phyloP scores from a whole-genome alignment of 768 basidiomycete genomes.

The Trametes sanguinea region DNA sequence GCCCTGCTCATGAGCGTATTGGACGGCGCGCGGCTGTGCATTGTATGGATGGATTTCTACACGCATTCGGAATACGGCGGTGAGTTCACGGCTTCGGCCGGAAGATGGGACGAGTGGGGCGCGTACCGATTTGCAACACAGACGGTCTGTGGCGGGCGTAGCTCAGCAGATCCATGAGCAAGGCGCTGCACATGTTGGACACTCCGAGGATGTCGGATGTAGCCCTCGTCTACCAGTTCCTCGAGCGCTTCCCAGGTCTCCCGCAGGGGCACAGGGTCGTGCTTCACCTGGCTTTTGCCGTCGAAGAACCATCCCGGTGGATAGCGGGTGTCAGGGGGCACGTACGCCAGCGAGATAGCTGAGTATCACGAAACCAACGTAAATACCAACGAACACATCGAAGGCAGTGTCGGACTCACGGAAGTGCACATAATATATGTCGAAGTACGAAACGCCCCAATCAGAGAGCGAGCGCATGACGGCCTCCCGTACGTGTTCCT shows the following conservation, averaged over 20 bases:
- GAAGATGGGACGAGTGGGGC: not conserved
- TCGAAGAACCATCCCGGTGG: conserved; percentile 45
- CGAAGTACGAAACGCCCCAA: conserved; percentile 43
- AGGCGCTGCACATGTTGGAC: conserved; percentile 37
- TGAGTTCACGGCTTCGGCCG: not conserved
- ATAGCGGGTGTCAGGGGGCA: conserved; percentile 39
- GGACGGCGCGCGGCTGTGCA: conserved; percentile 33
- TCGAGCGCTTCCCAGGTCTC: conserved; percentile 49
- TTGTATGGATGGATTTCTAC: conserved; percentile 41
- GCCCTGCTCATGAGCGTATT: conserved; percentile 29
- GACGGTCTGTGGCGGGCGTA: conserved; percentile 41
- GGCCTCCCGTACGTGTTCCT: conserved; percentile 36
- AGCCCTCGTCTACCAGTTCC: conserved; percentile 37
- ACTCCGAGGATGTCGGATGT: conserved; percentile 44
- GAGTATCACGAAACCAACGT: conserved; percentile 27
- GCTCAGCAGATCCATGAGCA: conserved; percentile 40
- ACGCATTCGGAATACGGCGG: not conserved
- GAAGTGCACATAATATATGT: conserved; percentile 33
- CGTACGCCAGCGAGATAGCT: conserved; percentile 43
- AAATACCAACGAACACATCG: not conserved
- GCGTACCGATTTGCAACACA: conserved; percentile 40
- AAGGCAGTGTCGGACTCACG: conserved; percentile 15
- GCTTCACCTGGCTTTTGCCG: conserved; percentile 35
- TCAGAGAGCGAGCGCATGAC: conserved; percentile 37
- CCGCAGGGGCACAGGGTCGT: conserved; percentile 35